Conservation (phyloP, 2,329 filamentous ascomycete species). For the Chalaropsis ovoidea region DNA sequence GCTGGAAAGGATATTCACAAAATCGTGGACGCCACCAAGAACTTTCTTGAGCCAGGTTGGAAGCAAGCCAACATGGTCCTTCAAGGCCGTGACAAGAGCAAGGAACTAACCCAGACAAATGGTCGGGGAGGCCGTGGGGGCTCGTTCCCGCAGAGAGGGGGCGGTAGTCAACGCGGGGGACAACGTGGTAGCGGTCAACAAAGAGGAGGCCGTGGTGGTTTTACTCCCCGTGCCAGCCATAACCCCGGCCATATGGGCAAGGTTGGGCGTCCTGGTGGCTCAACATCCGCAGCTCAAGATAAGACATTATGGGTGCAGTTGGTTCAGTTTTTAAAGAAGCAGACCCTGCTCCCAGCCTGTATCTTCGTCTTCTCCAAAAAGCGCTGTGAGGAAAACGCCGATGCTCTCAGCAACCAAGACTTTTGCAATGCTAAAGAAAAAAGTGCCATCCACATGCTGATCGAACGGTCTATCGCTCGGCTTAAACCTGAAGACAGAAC, state of each 20-base stretch:
- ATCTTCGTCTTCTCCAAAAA: slow-evolving; percentile 99
- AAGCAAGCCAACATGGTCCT: slow-evolving; percentile 80
- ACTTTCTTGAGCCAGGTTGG: slow-evolving; percentile 86
- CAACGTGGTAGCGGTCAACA: slow-evolving; percentile 36
- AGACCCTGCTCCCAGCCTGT: slow-evolving; percentile 77
- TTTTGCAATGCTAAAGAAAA: slow-evolving; percentile 90
- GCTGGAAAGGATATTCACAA: slow-evolving; percentile 85
- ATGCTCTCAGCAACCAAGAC: slow-evolving; percentile 88
- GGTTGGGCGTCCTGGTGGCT: slow-evolving; percentile 71
- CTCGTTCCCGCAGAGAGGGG: slow-evolving; percentile 24
- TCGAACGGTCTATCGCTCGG: slow-evolving; percentile 86
- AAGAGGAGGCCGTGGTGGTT: slow-evolving; percentile 46
- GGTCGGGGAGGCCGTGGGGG: slow-evolving; percentile 26
- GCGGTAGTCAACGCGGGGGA: slow-evolving; percentile 34
- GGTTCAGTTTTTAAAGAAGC: slow-evolving; percentile 80
- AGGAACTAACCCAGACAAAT: slow-evolving; percentile 18
- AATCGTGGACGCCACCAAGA: slow-evolving; percentile 87
- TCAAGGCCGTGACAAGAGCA: slow-evolving; percentile 65
- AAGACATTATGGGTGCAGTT: slow-evolving; percentile 95
- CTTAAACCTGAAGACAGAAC: slow-evolving; percentile 81
- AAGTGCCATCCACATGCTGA: slow-evolving; percentile 93
- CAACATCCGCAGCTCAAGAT: slow-evolving; percentile 84
- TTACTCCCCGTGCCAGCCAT: slow-evolving; percentile 49
- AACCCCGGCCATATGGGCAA: slow-evolving; percentile 78
- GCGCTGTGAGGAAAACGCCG: slow-evolving; percentile 91